Evolutionary conservation across 2,329 filamentous ascomycete genomes (phyloP), one percentile per base, ranked within the genome.

Genomic region (Diaporthe eres): DNA sequence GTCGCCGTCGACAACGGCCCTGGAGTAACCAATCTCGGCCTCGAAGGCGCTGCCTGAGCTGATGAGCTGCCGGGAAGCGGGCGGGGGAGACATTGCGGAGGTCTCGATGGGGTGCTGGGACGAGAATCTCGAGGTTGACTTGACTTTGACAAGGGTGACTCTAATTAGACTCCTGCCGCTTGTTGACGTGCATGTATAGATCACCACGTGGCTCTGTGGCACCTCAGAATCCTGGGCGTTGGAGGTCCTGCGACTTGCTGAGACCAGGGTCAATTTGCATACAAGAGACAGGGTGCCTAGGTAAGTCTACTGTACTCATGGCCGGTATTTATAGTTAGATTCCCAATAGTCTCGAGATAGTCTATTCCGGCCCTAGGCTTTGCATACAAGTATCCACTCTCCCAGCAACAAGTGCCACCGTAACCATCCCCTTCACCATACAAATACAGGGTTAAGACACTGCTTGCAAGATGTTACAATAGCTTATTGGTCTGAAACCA

Each of bases 11-110:
- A 89, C 84, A 4, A 90, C 88, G 49, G 88, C 89, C 67, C 89
- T 85, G 42, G 88, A 90, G 80, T 90, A 90, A 68, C 87, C 88
- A 72, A 90, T 90, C 77, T 87, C 83, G 37, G 83, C 82, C 80
- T 90, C 89, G 77, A 90, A 90, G 55, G 83, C 81, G 7, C 88
- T 90, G 70, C 86, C 86, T 31, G 88, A 89, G 78, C 84, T 86
- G 78, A 90, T 87, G 78, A 81, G 78, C 55, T 68, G 79, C 39
- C 79, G 78, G 9, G 74, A 22, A 1, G 76, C 44, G 13, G 49
- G n/a, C n/a, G 53, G 19, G 47, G 58, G 42, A 15, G 71, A n/a
- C 71, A 73, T 73, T 19, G 25, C 37, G 22, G 22, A 65, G 63
- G n/a, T 55, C 34, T 55, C 10, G 63, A 28, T 37, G 13, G 13